Evolutionary conservation across 116 monocot species (phyloP).

Genomic region (Trichopus zeylanicus): DNA sequence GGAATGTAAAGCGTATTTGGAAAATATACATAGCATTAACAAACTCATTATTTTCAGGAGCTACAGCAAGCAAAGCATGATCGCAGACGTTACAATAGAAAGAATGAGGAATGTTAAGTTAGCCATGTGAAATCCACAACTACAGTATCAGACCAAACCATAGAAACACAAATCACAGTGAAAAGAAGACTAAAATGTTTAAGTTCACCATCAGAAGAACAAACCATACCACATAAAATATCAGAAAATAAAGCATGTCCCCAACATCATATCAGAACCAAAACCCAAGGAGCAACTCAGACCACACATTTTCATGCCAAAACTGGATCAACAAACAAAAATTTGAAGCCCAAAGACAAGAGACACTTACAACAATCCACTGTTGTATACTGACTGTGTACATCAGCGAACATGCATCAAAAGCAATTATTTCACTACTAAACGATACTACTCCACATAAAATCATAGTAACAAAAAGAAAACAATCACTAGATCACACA

Average conservation of each 20-base stretch:
- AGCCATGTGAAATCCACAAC: background rate
- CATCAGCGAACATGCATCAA: too few relatives aligned
- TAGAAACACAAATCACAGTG: background rate
- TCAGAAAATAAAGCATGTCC: background rate
- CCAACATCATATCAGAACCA: background rate
- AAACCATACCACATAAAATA: background rate
- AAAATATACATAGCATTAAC: background rate
- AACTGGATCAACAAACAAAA: background rate
- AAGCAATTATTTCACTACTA: too few relatives aligned
- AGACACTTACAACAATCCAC: too few relatives aligned
- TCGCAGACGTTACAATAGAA: background rate
- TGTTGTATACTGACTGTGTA: too few relatives aligned
- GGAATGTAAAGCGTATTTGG: background rate
- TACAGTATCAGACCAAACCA: background rate
- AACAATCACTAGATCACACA: too few relatives aligned
- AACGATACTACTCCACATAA: too few relatives aligned
- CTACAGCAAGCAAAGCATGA: background rate
- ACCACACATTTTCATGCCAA: background rate
- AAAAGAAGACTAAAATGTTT: background rate
- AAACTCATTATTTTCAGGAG: background rate
- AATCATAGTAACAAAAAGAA: too few relatives aligned
- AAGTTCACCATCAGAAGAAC: background rate
- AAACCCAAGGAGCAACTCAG: background rate
- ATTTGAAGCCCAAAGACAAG: background rate
- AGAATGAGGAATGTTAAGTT: background rate